Base-by-base conservation (phyloP, 2,329 filamentous ascomycete genomes). In the Neocucurbitaria cava region DNA sequence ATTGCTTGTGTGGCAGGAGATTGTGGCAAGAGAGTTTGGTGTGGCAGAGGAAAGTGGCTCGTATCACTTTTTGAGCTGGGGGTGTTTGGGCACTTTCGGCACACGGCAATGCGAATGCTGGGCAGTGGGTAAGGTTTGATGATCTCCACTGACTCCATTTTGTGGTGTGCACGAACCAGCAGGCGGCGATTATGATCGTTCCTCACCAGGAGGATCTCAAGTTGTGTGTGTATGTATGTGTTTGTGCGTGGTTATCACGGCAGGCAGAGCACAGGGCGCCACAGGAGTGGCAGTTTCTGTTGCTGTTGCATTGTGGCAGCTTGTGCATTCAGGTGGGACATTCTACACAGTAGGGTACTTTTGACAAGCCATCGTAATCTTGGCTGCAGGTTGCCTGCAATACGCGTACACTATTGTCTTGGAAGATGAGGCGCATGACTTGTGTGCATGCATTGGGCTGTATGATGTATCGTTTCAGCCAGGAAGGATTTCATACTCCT, bases 341-440 rank as follows among this genome's bases (percentile, higher is more conserved):
- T n/a, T n/a, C n/a, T n/a, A n/a, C n/a, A n/a, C n/a, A n/a, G n/a
- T 26, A 33, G 41, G 46, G 52, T 50, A 41, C 35, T 43, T n/a
- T 44, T 28, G 24, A 36, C 50, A 51, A 60, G 54, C 54, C 54
- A 59, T 58, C 52, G 40, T 56, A 39, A 45, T 52, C 26, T 54
- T 54, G 24, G 43, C 44, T 44, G 54, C 59, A 48, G 26, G 21
- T 40, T 40, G 54, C 51, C 45, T 52, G 52, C 48, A 15, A 47
- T 58, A 63, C 59, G 56, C 62, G 64, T 65, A 43, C 54, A 39
- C 52, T 35, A 41, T 46, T 44, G 59, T 55, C 63, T 66, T 66
- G 61, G 63, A 43, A 61, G 38, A 20, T 50, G 57, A 56, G 54
- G 61, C 53, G 63, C 55, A 61, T 60, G 56, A 58, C 52, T 53